phyloP scores from a whole-genome alignment of 495 filamentous ascomycete species.

The Pyrenopolyporus hunteri region DNA sequence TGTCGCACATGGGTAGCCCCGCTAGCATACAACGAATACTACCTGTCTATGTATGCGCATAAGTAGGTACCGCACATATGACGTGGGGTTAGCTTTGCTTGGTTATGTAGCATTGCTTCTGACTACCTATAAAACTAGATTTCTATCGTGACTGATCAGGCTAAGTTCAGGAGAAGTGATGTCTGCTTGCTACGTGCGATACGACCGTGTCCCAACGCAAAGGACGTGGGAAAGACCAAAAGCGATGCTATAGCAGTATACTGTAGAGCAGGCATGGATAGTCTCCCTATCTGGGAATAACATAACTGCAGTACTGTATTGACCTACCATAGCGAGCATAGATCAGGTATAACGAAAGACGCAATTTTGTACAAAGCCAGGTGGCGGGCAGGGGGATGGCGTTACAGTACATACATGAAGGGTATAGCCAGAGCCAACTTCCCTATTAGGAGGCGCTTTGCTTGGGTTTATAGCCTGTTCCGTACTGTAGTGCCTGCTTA shows the following conservation, averaged over 20 bases:
- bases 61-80: conserved; percentile 21
- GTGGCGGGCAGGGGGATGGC: conserved; percentile 27
- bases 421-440: conserved; percentile 15
- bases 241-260: conserved; percentile 1
- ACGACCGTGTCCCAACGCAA: conserved; percentile 1
- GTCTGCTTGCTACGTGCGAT: conserved; percentile 14
- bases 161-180: conserved; percentile 6
- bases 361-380: conserved; percentile 17
- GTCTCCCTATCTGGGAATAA: conserved; percentile 24
- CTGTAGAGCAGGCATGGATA: conserved; percentile 20
- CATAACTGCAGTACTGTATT: conserved; percentile 13
- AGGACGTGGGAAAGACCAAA: conserved; percentile 12
- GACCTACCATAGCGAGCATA: conserved; percentile 11
- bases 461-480: conserved; percentile 12
- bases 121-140: conserved; percentile 4
- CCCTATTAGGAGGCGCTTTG: conserved; percentile 25
- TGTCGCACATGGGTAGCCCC: conserved; percentile 17
- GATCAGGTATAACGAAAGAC: conserved; percentile 15
- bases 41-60: conserved; percentile 3
- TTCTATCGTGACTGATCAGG: conserved; percentile 24
- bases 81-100: conserved; percentile 19
- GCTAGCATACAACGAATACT: conserved; percentile 9
- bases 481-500: conserved; percentile 22
- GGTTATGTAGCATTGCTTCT: conserved; percentile 24
- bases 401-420: conserved; percentile 26